These are phyloP conservation scores for Gyrodon lividus DNA, from an alignment of 768 basidiomycete species.

Conservation along the genomic window DNA sequence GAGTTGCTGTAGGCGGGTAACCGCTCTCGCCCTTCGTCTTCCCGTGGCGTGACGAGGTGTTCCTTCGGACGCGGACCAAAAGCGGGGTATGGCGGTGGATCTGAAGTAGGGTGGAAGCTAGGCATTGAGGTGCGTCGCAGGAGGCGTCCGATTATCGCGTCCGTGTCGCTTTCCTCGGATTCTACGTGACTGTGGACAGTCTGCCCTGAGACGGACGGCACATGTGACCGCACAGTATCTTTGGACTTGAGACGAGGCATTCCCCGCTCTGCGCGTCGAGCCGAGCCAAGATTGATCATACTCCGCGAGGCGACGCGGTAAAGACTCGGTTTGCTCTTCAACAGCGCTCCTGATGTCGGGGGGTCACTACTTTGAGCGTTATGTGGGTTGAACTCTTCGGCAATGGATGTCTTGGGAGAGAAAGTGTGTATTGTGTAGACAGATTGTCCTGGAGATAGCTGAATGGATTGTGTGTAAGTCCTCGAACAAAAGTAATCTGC, in stretches of 20 bases:
- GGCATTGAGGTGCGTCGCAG: conserved; percentile 72
- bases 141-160: conserved; percentile 38
- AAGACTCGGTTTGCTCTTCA: conserved; percentile 40
- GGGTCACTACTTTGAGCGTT: conserved; percentile 3
- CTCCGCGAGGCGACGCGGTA: conserved; percentile 63
- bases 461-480: conserved; percentile 5
- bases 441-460: conserved; percentile 9
- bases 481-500: conserved; percentile 8
- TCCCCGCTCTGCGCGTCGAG: conserved; percentile 29
- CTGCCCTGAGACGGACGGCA: conserved; percentile 13
- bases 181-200: conserved; percentile 12
- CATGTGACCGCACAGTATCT: conserved; percentile 11
- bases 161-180: conserved; percentile 20
- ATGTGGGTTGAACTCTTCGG: conserved; percentile 1
- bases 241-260: conserved; percentile 17
- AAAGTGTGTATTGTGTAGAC: conserved; percentile 15
- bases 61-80: conserved; percentile 35
- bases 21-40: conserved; percentile 83
- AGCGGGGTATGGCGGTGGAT: conserved; percentile 69
- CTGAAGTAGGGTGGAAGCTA: conserved; percentile 53
- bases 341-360: conserved; percentile 4
- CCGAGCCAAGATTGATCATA: conserved; percentile 54
- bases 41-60: conserved; percentile 39
- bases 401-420: conserved; percentile 14
- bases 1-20: conserved; percentile 82